Base-by-base conservation (phyloP, 805 yeast genomes). In the Schizosaccharomyces osmophilus region DNA sequence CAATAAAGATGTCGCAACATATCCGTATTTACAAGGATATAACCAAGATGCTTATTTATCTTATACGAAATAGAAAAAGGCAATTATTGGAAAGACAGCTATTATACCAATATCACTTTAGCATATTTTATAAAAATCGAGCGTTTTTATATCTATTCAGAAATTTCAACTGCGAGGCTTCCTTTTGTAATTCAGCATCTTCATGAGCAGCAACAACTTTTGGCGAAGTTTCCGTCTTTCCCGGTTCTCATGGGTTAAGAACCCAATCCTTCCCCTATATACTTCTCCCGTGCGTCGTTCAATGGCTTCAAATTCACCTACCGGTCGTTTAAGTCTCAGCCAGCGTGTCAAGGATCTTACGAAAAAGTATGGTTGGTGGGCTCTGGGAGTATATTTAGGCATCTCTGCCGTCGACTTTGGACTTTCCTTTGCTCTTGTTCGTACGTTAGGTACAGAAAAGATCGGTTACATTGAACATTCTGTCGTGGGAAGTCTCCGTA, bases 331-430 rank as follows among this genome's bases (percentile, higher is more conserved):
- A 45, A 24, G 31, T 24, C 31, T 51, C n/a, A 51, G 31, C n/a
- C 57, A 51, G n/a, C 22, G 57, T 19, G 36, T 74, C 61, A 86
- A 81, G 70, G 82, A 79, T 11, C 75, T 93, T 64, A 78, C 85
- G 68, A 83, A 85, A 68, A 84, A 85, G 68, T 93, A 93, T 70
- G 98, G 98, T 0, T 87, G 84, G 74, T 80, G 94, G 19, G 97
- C 95, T 0, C 73, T 90, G 15, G 95, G 87, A 15, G 87, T 90
- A 0, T 93, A 93, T 68, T 66, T 87, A 24, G 83, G 79, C 1
- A 69, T 93, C n/a, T 77, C 86, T 1, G 74, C 77, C 26, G 71
- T 93, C 32, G 97, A 93, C 69, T 75, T 86, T 65, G 97, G 97
- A 1, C 64, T 88, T 3, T 86, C 94, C 70, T 93, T 83, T 70